Base-by-base conservation (phyloP, 139 green algal genomes). In the Gonium pectorale region DNA sequence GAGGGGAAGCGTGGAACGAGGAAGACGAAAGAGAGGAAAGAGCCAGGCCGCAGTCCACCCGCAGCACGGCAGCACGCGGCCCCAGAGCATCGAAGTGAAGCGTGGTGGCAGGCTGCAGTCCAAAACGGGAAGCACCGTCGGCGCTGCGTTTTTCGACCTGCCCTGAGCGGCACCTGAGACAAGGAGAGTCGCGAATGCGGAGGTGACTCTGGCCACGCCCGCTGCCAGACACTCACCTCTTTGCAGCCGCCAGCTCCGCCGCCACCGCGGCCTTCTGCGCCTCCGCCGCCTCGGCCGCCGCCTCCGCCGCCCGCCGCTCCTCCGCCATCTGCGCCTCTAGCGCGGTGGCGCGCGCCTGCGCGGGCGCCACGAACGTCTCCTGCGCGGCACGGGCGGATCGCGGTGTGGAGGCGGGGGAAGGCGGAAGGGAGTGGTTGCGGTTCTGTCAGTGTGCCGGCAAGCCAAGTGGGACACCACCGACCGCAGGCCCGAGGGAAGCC, bases 171-270 rank as follows among this genome's bases (percentile, higher is more conserved):
- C 11, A n/a, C 11, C 54, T 63, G 7, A 19, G n/a, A n/a, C n/a
- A n/a, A n/a, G n/a, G n/a, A n/a, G n/a, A n/a, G n/a, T n/a, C n/a
- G n/a, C n/a, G n/a, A n/a, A n/a, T n/a, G n/a, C n/a, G n/a, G 8
- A 41, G 35, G 37, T 8, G 5, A 8, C 6, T 31, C 15, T 51
- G 5, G 13, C 35, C 35, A 22, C 35, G 5, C 37, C 64, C 21
- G 2, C 27, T 7, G 46, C 46, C 15, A 2, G 9, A 9, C 19
- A 37, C 46, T 1, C 51, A 80, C 72, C 72, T 80, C 7, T 26
- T 22, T 9, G 51, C 35, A 51, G 51, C 72, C 24, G 72, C 72
- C 72, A 80, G 72, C 51, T 51, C 72, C 35, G 37, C 72, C 35
- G 35, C 51, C 51, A 2, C 35, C 35, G 5, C 51, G 35, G 5